phyloP scores from a whole-genome alignment of 257 asterid species.

The Solanum corneliomulleri region DNA sequence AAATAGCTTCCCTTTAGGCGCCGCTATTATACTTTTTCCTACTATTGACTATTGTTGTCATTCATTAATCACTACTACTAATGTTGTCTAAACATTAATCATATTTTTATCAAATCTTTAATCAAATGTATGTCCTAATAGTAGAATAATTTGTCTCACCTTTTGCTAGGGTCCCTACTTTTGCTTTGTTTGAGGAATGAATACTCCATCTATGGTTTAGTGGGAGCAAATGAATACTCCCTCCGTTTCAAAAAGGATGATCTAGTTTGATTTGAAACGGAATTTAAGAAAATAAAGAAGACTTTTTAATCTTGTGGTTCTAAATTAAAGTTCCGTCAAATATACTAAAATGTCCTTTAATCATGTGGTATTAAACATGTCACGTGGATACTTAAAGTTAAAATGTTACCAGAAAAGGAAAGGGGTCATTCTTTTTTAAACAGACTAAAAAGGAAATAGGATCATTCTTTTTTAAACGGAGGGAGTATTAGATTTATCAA shows the following conservation, averaged over 20 bases:
- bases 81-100: background rate
- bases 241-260: too few species aligned
- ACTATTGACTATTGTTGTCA: background rate
- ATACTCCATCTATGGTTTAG: background rate
- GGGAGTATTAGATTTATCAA: too few species aligned
- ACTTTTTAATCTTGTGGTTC: too few species aligned
- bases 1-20: background rate
- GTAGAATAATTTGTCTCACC: background rate
- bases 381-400: too few species aligned
- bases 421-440: too few species aligned
- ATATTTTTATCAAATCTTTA: background rate
- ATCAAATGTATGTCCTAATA: background rate
- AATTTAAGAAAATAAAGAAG: too few species aligned
- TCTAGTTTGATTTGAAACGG: accelerated
- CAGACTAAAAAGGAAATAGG: too few species aligned
- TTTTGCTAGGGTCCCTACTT: background rate
- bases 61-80: background rate
- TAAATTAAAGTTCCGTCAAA: too few species aligned
- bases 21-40: background rate
- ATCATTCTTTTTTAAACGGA: too few species aligned
- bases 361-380: too few species aligned
- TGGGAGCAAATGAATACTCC: background rate
- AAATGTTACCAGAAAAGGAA: too few species aligned
- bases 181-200: background rate
- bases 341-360: too few species aligned